Evolutionary conservation across 192 early-diverging fungal species (phyloP), one percentile per base, ranked within the genome.

Genomic region (Umbelopsis sp.): DNA sequence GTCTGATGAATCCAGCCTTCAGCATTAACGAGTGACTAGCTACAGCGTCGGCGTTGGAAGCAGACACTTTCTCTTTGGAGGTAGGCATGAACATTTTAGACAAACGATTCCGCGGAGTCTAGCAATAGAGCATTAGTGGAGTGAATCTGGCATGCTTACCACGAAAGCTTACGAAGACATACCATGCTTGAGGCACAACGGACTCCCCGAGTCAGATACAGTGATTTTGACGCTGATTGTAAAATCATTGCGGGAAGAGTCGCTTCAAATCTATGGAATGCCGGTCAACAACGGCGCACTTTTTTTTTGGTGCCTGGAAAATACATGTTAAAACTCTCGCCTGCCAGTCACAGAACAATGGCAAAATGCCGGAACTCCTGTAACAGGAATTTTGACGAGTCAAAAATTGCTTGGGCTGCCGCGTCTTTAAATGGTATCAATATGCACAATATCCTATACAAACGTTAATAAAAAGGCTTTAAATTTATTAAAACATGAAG

Each of bases 1-100:
- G 94, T 37, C 91, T 81, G 72, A 94, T 86, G 61, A 92, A 88
- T 23, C 92, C 92, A 25, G 85, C 86, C 2, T 87, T 80, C 44
- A 92, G 74, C 46, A 93, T 72, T 12, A 91, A 72, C 25, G 81
- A 78, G 48, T 89, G 81, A 70, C 90, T 87, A 12, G 53, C 52
- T 3, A 71, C 68, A 21, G 66, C 67, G 20, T 80, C 64, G 20
- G 44, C 72, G 0, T 66, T 68, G 11, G 30, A 46, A 2, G 66
- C 33, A 0, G 50, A 7, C 11, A 74, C 48, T 35, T 69, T 74
- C 13, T 82, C 75, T 64, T 82, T 82, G 9, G 72, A 72, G 1
- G 71, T 66, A 27, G 81, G 81, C 21, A 80, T 50, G 51, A 80
- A 82, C 27, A 65, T 49, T 33, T 64, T 66, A 8, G 81, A 80